A percentile compares a stretch with the other conserved stretches of the same genome.
Evolutionary conservation across 202 grass and related monocot species (phyloP).

Genomic region (Schoenoplectus triqueter): DNA sequence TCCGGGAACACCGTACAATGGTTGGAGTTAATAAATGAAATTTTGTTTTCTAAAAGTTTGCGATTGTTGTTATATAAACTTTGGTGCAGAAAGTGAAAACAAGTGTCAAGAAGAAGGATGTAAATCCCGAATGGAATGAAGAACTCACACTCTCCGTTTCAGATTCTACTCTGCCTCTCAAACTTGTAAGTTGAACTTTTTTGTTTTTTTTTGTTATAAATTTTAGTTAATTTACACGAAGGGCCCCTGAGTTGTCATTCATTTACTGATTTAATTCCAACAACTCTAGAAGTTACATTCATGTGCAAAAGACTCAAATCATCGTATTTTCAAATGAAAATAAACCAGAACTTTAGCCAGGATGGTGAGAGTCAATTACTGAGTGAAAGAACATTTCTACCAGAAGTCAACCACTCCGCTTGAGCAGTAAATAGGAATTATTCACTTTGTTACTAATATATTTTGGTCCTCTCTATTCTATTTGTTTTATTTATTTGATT

Average conservation of each 20-base stretch:
- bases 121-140: slow-evolving; percentile 82
- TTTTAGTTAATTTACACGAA: neutral
- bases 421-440: neutral
- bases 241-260: neutral
- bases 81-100: slow-evolving; percentile 68
- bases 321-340: slow-evolving; percentile 21
- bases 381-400: slow-evolving; percentile 12
- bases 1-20: neutral
- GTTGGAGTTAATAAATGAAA: neutral
- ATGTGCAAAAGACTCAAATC: neutral
- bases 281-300: neutral
- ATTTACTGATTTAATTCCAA: slow-evolving; percentile 6
- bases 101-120: slow-evolving; percentile 72
- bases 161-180: slow-evolving; percentile 55
- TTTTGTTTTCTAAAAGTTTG: neutral
- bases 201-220: neutral
- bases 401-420: neutral
- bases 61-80: slow-evolving; percentile 25
- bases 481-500: neutral
- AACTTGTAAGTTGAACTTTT: slow-evolving; percentile 60
- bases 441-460: neutral
- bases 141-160: slow-evolving; percentile 60
- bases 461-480: neutral
- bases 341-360: neutral
- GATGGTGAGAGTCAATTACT: neutral